Conservation (phyloP, 1,139 yeast genomes). For the Arxiozyma slooffiae region DNA sequence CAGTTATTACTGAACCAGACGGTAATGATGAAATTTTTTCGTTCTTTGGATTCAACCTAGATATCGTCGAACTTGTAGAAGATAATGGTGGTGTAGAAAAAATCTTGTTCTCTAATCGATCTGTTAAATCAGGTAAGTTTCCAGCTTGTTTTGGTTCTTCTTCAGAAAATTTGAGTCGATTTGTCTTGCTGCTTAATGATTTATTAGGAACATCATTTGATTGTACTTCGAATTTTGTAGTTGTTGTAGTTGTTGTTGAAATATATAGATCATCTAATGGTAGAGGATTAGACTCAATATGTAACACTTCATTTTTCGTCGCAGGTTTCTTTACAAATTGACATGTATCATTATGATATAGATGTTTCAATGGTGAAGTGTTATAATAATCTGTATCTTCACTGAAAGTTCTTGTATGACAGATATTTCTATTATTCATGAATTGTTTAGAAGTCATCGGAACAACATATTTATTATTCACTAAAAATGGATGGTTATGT, state of each 20-base stretch:
- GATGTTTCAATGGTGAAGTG: slow-evolving; percentile 25
- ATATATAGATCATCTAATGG: slow-evolving; percentile 2
- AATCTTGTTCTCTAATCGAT: slow-evolving; percentile 1
- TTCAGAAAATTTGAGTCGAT: background rate
- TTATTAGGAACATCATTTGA: background rate
- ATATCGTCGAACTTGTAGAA: slow-evolving; percentile 6
- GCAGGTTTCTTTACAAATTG: slow-evolving; percentile 11
- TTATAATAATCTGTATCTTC: slow-evolving; percentile 27
- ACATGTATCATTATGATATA: slow-evolving; percentile 16
- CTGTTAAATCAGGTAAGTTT: background rate
- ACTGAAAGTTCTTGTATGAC: slow-evolving; percentile 18
- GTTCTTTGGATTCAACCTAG: slow-evolving; percentile 4
- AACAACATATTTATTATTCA: slow-evolving; percentile 6
- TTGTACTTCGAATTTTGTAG: background rate
- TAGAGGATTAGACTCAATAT: slow-evolving; percentile 3
- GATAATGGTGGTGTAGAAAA: slow-evolving; percentile 6
- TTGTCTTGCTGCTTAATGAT: background rate
- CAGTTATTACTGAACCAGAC: too few species aligned
- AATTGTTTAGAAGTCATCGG: slow-evolving; percentile 1
- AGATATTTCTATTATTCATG: background rate
- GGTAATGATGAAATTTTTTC: slow-evolving; percentile 1
- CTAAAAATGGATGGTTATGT: background rate
- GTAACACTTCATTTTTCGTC: slow-evolving; percentile 14
- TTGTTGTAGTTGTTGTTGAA: background rate
- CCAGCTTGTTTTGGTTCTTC: background rate